Conservation (phyloP, 2,329 filamentous ascomycete species). For the Diaporthe vexans region DNA sequence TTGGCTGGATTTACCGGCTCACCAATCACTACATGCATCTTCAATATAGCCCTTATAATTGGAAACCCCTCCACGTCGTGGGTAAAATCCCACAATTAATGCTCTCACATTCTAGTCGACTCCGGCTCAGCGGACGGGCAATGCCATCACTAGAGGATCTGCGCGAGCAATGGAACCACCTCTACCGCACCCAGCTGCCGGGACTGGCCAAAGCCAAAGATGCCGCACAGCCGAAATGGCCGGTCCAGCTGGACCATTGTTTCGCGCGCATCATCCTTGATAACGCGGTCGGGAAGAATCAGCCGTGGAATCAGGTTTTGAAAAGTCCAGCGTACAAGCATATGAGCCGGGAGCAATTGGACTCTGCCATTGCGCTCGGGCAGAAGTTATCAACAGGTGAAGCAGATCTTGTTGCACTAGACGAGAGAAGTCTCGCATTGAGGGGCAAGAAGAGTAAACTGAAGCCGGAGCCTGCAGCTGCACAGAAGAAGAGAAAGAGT, state of each 20-base stretch:
- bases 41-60: background rate
- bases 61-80: background rate
- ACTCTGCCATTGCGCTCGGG: slow-evolving; percentile 23
- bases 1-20: background rate
- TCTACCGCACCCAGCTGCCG: slow-evolving; percentile 31
- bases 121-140: background rate
- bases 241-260: slow-evolving; percentile 36
- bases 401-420: slow-evolving; percentile 22
- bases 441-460: slow-evolving; percentile 32
- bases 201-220: slow-evolving; percentile 31
- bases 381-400: slow-evolving; percentile 16
- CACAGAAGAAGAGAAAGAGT: slow-evolving; percentile 13
- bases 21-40: background rate
- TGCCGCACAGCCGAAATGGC: slow-evolving; percentile 33
- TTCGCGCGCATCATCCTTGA: slow-evolving; percentile 37
- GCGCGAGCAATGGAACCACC: slow-evolving; percentile 18
- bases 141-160: slow-evolving; percentile 33
- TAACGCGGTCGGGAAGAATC: slow-evolving; percentile 27
- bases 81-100: background rate
- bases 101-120: background rate
- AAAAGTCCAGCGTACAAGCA: slow-evolving; percentile 38
- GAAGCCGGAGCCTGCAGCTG: background rate
- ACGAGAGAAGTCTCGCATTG: slow-evolving; percentile 28
- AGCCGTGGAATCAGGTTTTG: slow-evolving; percentile 33
- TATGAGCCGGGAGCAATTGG: slow-evolving; percentile 31